Base-by-base conservation (phyloP, 2,329 filamentous ascomycete species). In the Talaromyces sp. region DNA sequence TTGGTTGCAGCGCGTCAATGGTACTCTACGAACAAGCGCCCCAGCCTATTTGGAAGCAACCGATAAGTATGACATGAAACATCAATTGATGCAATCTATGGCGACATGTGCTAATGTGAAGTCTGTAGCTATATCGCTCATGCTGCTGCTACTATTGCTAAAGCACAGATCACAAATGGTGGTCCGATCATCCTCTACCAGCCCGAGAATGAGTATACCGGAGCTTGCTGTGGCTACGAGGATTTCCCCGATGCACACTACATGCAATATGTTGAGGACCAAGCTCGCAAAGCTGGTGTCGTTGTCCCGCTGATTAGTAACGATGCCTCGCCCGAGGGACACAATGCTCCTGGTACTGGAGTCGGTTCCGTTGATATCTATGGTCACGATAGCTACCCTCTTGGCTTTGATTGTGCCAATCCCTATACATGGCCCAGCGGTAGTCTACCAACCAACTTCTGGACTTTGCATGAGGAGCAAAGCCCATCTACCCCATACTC, bases 181-280 rank as follows among this genome's bases (percentile, higher is more conserved):
- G 90, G 90, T 0, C 89, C 89, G 0, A 80, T 95, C 7, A 90
- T 95, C 54, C 74, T 93, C 1, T 81, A 88, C 37, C 90, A 95
- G 68, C 86, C 88, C 0, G 90, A 95, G 68, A 95, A 94, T 57
- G 90, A 94, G 68, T 92, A 93, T 65, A 85, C 82, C 1, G 71
- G 75, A 16, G 78, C 77, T 1, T 71, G 74, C 14, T 73, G 72
- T 3, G 74, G 74, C 2, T 37, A 47, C 10, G 74, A 81, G n/a
- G 68, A 71, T 2, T 89, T 87, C 58, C 87, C 87, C 0, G 85
- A 90, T 62, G 77, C 80, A 0, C 76, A 80, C 0, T 94, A 92
- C 66, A 84, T 92, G 70, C 79, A 84, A 50, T 86, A 87, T 57
- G 84, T 92, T 5, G 82, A 87, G 41, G 78, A 90, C 29, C 87